Evolutionary conservation across 1,284 basidiomycete species (phyloP), one percentile per base, ranked within the genome.

Genomic region (Austroboletus rostrupii): DNA sequence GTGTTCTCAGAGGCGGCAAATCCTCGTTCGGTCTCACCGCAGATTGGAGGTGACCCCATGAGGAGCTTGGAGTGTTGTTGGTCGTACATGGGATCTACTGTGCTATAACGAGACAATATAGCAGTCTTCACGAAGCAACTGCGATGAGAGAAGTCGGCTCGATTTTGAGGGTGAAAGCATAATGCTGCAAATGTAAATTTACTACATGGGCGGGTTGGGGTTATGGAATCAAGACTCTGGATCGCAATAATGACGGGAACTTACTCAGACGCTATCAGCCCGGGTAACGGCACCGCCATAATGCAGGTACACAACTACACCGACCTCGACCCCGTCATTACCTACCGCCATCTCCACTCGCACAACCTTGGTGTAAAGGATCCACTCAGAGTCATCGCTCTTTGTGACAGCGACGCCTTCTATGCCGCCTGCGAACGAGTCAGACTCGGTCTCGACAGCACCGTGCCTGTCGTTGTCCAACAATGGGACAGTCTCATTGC

Each of bases 401-500:
- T 97, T 43, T 94, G 92, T 66, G 96, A 98, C 63, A 91, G 88
- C 61, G 94, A 97, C 69, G 93, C 92, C 0, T 93, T 94, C 56
- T 94, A 93, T 66, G 92, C 92, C 40, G 83, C 90, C 23, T 97
- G 94, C 70, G 92, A 97, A 70, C 88, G 89, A 69, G 80, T 89
- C 42, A 79, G 93, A 26, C 79, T 97, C 0, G 83, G 81, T 0
- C 72, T 93, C 12, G 85, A 90, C 53, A 75, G 79, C 35, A 78
- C 81, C 31, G 77, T 81, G 2, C 94, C 96, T 1, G 76, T 98
- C 13, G 92, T 95, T 10, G 95, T 97, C 6, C 81, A 90, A 42
- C 96, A 99, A 65, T 99, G 97, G 97, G 81, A 91, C 42, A 72
- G 78, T 19, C 65, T 90, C 48, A 99, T 99, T 53, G 97, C 97